Conservation (phyloP, 306 rosid species). For the Rosa multiflora region DNA sequence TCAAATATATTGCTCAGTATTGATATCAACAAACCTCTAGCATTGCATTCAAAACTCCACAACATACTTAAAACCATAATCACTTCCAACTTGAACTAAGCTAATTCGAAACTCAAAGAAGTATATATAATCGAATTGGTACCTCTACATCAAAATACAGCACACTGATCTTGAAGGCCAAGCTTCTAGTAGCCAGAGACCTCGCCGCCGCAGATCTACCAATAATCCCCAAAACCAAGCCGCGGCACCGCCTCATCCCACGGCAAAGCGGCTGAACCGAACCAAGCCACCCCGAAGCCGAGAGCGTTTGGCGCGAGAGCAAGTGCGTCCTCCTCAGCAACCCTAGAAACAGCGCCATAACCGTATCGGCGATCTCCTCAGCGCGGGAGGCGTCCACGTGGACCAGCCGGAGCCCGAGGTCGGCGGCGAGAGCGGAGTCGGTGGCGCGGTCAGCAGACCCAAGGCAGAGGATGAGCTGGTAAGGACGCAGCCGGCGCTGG, state of each 20-base stretch:
- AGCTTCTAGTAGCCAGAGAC: conserved; percentile 59
- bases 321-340: conserved; percentile 51
- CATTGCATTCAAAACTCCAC: not conserved
- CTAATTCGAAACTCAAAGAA: not conserved
- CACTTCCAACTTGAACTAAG: no score
- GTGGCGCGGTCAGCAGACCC: conserved; percentile 89
- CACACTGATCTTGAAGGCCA: conserved; percentile 94
- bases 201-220: conserved; percentile 95
- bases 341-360: conserved; percentile 95
- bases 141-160: conserved; percentile 87
- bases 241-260: conserved; percentile 97
- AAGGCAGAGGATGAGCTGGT: conserved; percentile 88
- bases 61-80: not conserved
- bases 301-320: no score
- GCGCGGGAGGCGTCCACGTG: conserved; percentile 84
- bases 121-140: not conserved
- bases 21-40: not conserved
- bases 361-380: conserved; percentile 95
- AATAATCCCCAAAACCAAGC: conserved; percentile 83
- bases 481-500: conserved; percentile 93
- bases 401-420: conserved; percentile 85
- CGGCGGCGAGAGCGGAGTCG: conserved; percentile 82
- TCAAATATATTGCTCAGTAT: no score
- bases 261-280: conserved; percentile 95
- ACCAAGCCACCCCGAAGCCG: conserved; percentile 97